Evolutionary conservation across 106 monocot genomes (phyloP).

Genomic region (Phalaenopsis equestris): DNA sequence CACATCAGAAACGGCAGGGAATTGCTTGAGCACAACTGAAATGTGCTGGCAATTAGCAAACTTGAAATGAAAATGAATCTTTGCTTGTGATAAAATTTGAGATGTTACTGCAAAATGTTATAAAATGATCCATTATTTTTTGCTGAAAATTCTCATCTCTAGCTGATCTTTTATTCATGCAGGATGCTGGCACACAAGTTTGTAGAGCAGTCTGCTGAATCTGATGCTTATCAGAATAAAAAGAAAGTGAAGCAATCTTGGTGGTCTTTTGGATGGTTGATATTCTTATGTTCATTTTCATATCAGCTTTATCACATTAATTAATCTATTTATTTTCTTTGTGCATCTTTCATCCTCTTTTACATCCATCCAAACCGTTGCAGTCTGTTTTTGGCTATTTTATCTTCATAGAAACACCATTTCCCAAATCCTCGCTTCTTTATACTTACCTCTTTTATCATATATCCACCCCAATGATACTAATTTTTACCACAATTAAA

Average conservation of each 20-base stretch:
- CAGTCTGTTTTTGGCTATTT: too few relatives aligned
- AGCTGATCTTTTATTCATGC: slow-evolving; percentile 15
- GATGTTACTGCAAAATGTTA: not conserved
- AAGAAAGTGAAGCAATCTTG: slow-evolving; percentile 54
- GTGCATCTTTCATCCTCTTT: not conserved
- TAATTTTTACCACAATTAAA: not conserved
- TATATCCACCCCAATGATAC: not conserved
- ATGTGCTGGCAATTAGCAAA: not conserved
- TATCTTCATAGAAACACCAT: too few relatives aligned
- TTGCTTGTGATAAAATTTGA: not conserved
- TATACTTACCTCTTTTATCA: not conserved
- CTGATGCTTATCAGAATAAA: slow-evolving; percentile 42
- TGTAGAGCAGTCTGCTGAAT: slow-evolving; percentile 59
- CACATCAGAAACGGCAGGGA: not conserved
- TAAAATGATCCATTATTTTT: not conserved
- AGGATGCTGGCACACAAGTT: slow-evolving; percentile 98
- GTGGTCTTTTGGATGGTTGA: slow-evolving; percentile 90
- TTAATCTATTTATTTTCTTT: not conserved
- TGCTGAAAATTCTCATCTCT: not conserved
- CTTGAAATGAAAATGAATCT: not conserved
- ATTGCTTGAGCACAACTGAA: slow-evolving; percentile 6
- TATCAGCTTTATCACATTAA: not conserved
- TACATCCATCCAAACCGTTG: not conserved
- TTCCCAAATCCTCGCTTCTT: not conserved
- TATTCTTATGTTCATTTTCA: slow-evolving; percentile 4